These are phyloP conservation scores for Aureobasidium leucospermi DNA, from an alignment of 2,329 filamentous ascomycete genomes.

Conservation along the genomic window DNA sequence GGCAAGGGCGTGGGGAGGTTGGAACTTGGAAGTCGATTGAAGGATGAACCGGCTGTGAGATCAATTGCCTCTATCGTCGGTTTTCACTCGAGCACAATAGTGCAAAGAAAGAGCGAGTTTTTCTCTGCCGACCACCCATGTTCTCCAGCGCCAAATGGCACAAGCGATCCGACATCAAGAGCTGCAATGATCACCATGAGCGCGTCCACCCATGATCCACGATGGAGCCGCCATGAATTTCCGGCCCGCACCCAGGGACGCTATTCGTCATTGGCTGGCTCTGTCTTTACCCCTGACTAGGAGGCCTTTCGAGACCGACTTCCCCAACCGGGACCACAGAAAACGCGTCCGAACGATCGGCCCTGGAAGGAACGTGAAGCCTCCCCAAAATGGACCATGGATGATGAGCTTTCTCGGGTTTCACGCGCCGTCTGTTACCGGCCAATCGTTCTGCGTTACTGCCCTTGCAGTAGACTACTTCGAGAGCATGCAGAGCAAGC, in stretches of 20 bases:
- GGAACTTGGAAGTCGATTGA: background rate
- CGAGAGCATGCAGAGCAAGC: background rate
- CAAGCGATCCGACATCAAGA: background rate
- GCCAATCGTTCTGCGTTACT: background rate
- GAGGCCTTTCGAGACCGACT: background rate
- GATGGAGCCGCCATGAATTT: slow-evolving; percentile 9
- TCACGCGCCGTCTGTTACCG: background rate
- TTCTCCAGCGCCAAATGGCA: slow-evolving; percentile 1
- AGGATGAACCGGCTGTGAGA: background rate
- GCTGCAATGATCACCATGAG: background rate
- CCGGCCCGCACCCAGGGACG: slow-evolving; percentile 5
- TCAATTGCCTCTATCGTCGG: background rate
- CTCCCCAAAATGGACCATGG: background rate
- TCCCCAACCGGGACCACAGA: background rate
- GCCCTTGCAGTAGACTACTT: background rate
- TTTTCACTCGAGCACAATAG: background rate
- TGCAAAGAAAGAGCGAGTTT: background rate
- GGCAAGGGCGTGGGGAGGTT: background rate
- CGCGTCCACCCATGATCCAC: background rate
- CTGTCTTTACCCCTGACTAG: slow-evolving; percentile 1
- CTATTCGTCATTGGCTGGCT: slow-evolving; percentile 1
- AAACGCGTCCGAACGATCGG: background rate
- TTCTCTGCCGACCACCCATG: background rate
- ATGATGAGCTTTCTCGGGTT: background rate
- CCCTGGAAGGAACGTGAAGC: background rate